Evolutionary conservation across 768 basidiomycete species (phyloP), one percentile per base, ranked within the genome.

Genomic region (Lanmaoa pseudosensibilis): DNA sequence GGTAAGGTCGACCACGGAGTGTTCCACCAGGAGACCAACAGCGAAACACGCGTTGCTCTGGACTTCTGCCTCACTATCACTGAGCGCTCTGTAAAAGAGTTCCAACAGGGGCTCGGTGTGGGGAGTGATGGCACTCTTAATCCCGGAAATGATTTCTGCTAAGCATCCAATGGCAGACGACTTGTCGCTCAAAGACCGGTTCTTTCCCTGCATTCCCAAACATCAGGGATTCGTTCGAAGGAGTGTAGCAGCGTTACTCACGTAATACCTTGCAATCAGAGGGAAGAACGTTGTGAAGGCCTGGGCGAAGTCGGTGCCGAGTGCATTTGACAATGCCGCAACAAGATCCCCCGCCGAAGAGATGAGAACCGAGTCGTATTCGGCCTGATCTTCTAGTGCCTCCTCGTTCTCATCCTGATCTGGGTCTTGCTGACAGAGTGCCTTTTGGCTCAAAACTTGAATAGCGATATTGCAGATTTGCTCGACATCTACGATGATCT

Each of bases 11-110:
- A 84, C 71, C 45, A 86, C 79, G 8, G 92, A 86, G 76, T 94
- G 84, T 75, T 95, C 92, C 60, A 98, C 83, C 54, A 99, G 83
- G 40, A 96, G 86, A 56, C 97, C 96, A 34, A 85, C 80, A 34
- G 95, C 96, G 70, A 97, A 99, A 16, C 94, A 94, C 19, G 94
- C 94, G 65, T 98, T 98, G 74, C 92, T 94, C 65, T 91, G 86
- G 10, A 98, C 95, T 74, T 98, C 96, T n/a, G 87, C 76, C 40
- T 98, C 96, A 2, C 78, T 73, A 68, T 98, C 96, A 56, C 80
- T 72, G 15, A 99, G 83, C 10, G 91, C 93, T 52, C 79, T 81
- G 73, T 88, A 87, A 76, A 97, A 90, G 54, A 98, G 82, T 55
- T 91, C 85, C 50, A 94, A 80, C 30, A 99, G 80, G 16, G 83